These are phyloP conservation scores for Tuber borchii DNA, from an alignment of 495 filamentous ascomycete genomes.

Conservation along the genomic window DNA sequence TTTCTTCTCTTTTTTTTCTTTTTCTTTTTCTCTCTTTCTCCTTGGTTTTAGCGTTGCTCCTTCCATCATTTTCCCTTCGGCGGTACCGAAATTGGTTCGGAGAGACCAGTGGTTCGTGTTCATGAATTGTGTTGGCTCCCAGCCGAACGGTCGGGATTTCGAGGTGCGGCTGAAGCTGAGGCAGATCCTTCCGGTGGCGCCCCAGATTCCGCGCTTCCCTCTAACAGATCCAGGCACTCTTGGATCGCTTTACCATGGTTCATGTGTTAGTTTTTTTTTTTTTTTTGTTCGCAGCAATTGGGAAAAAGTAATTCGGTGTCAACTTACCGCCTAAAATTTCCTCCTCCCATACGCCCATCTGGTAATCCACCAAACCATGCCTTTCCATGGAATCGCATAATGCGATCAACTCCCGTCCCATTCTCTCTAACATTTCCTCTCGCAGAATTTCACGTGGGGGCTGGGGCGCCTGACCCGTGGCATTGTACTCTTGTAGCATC, in stretches of 20 bases:
- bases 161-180: conserved; percentile 39
- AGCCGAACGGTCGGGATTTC: conserved; percentile 32
- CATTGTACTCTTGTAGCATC: conserved; percentile 54
- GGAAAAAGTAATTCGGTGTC: conserved; percentile 27
- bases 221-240: conserved; percentile 42
- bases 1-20: not conserved
- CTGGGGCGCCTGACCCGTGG: conserved; percentile 54
- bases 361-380: conserved; percentile 89
- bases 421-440: conserved; percentile 62
- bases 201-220: conserved; percentile 32
- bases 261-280: conserved; percentile 23
- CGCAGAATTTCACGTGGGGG: conserved; percentile 61
- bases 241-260: conserved; percentile 37
- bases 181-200: conserved; percentile 38
- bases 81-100: conserved; percentile 16
- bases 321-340: conserved; percentile 74
- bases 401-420: conserved; percentile 73
- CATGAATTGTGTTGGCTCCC: conserved; percentile 33
- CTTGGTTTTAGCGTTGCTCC: conserved; percentile 28
- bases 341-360: conserved; percentile 95
- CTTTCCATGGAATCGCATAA: conserved; percentile 80
- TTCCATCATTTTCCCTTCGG: conserved; percentile 12
- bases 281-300: conserved; percentile 10
- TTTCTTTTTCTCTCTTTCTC: not conserved
- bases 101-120: conserved; percentile 26